phyloP scores from a whole-genome alignment of 371 early-diverging fungal species.

The Syncephalis fuscata region DNA sequence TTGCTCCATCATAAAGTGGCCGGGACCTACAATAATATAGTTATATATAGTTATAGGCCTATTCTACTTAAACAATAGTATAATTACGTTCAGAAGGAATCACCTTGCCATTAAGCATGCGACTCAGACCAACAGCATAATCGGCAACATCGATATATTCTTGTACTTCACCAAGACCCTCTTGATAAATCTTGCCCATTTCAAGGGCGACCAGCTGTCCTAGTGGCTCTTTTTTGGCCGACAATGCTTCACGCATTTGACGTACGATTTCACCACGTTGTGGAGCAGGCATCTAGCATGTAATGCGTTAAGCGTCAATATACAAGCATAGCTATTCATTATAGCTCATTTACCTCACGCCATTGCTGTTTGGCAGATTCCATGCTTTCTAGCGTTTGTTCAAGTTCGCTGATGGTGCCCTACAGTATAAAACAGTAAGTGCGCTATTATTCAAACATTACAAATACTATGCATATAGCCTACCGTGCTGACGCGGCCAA shows the following conservation, averaged over 20 bases:
- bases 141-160: constrained; percentile 94
- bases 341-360: constrained; percentile 29
- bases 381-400: constrained; percentile 34
- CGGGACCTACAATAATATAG: constrained; percentile 27
- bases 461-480: constrained; percentile 3
- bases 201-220: constrained; percentile 80
- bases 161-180: constrained; percentile 95
- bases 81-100: constrained; percentile 74
- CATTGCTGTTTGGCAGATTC: constrained; percentile 46
- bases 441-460: not conserved
- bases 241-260: constrained; percentile 79
- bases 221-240: constrained; percentile 52
- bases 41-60: not conserved
- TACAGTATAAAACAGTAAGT: not conserved
- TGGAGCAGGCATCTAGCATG: constrained; percentile 47
- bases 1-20: constrained; percentile 91
- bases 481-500: constrained; percentile 66
- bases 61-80: too few relatives aligned
- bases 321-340: not conserved
- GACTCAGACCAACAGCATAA: constrained; percentile 78
- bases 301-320: constrained; percentile 1
- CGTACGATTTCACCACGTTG: constrained; percentile 84
- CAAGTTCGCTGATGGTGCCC: constrained; percentile 28
- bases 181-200: constrained; percentile 91
- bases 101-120: constrained; percentile 74